A percentile compares a stretch with the other conserved stretches of the same genome.
Conservation (phyloP, 2,329 filamentous ascomycete species). For the Venturia carpophila region DNA sequence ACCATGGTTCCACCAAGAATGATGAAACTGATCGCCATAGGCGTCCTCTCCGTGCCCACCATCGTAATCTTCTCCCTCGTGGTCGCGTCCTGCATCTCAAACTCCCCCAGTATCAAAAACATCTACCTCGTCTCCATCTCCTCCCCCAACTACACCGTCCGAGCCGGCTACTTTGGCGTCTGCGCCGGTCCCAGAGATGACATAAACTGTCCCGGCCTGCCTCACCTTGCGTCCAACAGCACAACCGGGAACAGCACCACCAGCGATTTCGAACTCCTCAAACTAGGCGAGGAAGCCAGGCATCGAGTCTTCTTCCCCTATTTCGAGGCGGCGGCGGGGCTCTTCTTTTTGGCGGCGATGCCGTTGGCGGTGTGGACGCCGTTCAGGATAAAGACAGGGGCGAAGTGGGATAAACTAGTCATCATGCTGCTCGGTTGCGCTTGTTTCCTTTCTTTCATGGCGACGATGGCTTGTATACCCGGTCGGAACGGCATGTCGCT, state of each 20-base stretch:
- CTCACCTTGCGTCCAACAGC: background rate
- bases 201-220: background rate
- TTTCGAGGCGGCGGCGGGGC: background rate
- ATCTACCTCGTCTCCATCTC: constrained; percentile 4
- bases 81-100: background rate
- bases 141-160: constrained; percentile 7
- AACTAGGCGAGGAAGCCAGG: background rate
- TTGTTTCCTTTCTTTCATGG: constrained; percentile 6
- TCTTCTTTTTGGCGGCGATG: background rate
- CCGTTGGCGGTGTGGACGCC: background rate
- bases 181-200: background rate
- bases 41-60: background rate
- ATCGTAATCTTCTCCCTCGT: constrained; percentile 7
- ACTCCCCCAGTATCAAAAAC: background rate
- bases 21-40: background rate
- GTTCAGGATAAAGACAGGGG: background rate
- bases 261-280: constrained; percentile 8
- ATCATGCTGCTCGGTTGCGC: background rate
- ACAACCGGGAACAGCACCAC: constrained; percentile 4
- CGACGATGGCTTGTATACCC: constrained; percentile 7
- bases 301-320: constrained; percentile 1
- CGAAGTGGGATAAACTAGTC: background rate
- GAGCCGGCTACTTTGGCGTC: constrained; percentile 5
- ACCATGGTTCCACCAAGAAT: background rate
- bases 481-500: constrained; percentile 7